Conservation (phyloP, 345 rosid genomes). For the Corchorus olitorius region DNA sequence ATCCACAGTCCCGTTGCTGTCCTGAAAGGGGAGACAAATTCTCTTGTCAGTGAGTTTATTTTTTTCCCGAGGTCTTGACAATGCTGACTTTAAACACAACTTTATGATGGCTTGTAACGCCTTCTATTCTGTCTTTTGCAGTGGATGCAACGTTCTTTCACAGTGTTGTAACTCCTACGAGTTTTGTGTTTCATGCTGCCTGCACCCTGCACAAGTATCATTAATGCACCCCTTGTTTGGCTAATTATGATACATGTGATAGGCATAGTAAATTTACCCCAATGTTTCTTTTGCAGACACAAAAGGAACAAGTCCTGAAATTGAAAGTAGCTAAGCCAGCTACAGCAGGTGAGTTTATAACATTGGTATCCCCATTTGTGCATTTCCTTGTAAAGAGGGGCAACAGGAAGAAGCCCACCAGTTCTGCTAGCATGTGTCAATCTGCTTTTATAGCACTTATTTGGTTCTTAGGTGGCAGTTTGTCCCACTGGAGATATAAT, state of each 20-base stretch:
- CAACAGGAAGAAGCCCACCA: background rate
- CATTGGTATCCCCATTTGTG: background rate
- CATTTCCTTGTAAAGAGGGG: constrained; percentile 6
- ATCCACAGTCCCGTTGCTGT: constrained; percentile 78
- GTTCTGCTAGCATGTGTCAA: background rate
- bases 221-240: background rate
- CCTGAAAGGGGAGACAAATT: constrained; percentile 80
- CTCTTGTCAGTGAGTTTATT: constrained; percentile 86
- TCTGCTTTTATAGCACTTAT: background rate
- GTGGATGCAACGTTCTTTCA: constrained; percentile 80
- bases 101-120: constrained; percentile 5
- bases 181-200: constrained; percentile 91
- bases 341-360: constrained; percentile 64
- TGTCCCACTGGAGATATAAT: background rate
- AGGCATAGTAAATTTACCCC: constrained; percentile 17
- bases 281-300: constrained; percentile 50
- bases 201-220: constrained; percentile 71
- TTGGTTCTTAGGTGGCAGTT: constrained; percentile 5
- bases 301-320: constrained; percentile 52
- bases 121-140: constrained; percentile 32
- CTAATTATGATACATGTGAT: constrained; percentile 20
- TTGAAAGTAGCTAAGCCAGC: constrained; percentile 79
- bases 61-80: constrained; percentile 10
- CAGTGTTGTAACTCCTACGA: constrained; percentile 89
- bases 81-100: background rate